These are phyloP conservation scores for Chondrus crispus DNA, from an alignment of 23 red algal genomes.

Conservation along the genomic window DNA sequence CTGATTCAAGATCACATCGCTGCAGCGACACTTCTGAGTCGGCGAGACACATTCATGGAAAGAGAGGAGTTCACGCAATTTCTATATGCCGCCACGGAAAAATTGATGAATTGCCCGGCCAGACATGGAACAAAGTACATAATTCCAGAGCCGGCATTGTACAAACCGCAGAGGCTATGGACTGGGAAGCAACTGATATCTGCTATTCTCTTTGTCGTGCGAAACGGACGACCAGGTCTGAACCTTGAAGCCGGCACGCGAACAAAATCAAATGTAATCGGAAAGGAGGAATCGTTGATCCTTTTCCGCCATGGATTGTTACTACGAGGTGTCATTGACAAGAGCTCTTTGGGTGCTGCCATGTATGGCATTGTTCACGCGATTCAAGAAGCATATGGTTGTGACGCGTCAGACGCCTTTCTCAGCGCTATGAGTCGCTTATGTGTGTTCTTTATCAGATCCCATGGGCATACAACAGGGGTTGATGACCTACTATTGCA, in stretches of 20 bases:
- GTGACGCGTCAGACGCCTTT: slow-evolving; percentile 69
- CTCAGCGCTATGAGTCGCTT: slow-evolving; percentile 84
- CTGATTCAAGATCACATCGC: slow-evolving; percentile 98
- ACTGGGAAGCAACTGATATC: slow-evolving; percentile 97
- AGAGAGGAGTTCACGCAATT: slow-evolving; percentile 70
- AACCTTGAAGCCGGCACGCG: slow-evolving; percentile 1
- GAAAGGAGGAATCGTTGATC: slow-evolving; percentile 61
- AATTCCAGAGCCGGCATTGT: slow-evolving; percentile 64
- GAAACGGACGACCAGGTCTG: slow-evolving; percentile 44
- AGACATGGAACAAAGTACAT: slow-evolving; percentile 2
- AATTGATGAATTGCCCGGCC: slow-evolving; percentile 22
- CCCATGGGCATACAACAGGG: slow-evolving; percentile 89
- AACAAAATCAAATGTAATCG: slow-evolving; percentile 51
- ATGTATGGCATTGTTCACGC: slow-evolving; percentile 91
- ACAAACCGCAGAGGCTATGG: slow-evolving; percentile 73
- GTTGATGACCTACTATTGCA: slow-evolving; percentile 79
- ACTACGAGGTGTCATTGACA: slow-evolving; percentile 85
- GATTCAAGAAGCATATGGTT: slow-evolving; percentile 80
- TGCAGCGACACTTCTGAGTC: slow-evolving; percentile 80
- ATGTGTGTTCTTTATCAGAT: slow-evolving; percentile 76
- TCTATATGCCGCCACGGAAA: slow-evolving; percentile 81
- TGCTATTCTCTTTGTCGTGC: slow-evolving; percentile 60
- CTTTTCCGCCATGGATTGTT: slow-evolving; percentile 74
- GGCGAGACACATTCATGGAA: slow-evolving; percentile 76
- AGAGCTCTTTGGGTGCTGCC: slow-evolving; percentile 80